phyloP scores from a whole-genome alignment of 2,329 filamentous ascomycete species.

The Aspergillus eucalypticola region DNA sequence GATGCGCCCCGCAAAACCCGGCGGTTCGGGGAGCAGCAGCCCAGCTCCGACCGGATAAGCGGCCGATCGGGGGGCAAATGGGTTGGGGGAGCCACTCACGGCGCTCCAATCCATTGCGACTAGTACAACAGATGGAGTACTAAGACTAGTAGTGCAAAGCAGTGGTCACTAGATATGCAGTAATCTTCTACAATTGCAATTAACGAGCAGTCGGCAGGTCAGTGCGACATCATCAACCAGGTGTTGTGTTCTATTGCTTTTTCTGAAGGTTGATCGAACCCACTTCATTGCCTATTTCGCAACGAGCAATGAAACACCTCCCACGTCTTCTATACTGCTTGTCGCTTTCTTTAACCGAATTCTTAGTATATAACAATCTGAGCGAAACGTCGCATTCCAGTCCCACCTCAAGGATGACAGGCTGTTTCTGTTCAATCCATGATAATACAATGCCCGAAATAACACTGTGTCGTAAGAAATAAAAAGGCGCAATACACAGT shows the following conservation, averaged over 20 bases:
- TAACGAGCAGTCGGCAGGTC: not conserved
- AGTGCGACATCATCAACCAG: not conserved
- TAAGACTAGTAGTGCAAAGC: not conserved
- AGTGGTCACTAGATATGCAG: not conserved
- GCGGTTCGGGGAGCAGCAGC: conserved; percentile 23
- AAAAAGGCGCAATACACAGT: not conserved
- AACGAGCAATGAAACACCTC: not conserved
- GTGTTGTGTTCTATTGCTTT: not conserved
- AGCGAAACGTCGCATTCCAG: conserved; percentile 1
- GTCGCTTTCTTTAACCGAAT: not conserved
- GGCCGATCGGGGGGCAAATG: not conserved
- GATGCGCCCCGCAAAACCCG: conserved; percentile 18
- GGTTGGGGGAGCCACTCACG: not conserved
- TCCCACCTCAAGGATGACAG: conserved; percentile 1
- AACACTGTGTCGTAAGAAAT: not conserved
- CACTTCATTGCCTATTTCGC: not conserved
- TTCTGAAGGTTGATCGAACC: not conserved
- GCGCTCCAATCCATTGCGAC: not conserved
- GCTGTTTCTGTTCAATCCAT: conserved; percentile 8
- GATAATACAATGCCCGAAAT: not conserved
- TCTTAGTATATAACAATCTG: not conserved
- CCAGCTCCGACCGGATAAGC: conserved; percentile 19
- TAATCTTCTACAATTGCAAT: no score
- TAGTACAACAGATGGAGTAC: not conserved
- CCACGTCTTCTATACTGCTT: not conserved